Evolutionary conservation across 2,329 filamentous ascomycete genomes (phyloP).

Genomic region (Magnaporthales sp.): DNA sequence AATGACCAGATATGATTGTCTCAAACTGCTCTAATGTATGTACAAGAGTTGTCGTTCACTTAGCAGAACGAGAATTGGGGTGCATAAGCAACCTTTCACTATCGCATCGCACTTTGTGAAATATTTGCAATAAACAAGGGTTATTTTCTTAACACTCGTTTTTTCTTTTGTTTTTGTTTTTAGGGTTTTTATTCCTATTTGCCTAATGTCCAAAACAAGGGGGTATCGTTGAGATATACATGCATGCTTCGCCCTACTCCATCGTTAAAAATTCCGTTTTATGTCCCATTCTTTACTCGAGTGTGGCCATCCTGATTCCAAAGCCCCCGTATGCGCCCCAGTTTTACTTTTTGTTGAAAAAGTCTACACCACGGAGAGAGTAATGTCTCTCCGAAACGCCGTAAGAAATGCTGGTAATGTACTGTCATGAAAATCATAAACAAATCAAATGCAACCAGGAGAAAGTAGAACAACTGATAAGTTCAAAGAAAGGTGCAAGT

Average conservation of each 20-base stretch:
- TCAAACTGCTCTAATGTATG: neutral
- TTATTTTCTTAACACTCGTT: neutral
- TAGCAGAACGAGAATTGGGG: neutral
- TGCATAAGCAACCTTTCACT: neutral
- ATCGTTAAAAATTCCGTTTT: neutral
- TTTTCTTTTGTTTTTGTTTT: neutral
- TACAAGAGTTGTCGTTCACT: neutral
- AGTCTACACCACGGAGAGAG: neutral
- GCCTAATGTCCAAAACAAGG: neutral
- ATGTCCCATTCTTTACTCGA: neutral
- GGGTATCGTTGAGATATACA: slow-evolving; percentile 7
- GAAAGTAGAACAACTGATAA: neutral
- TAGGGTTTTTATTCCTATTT: neutral
- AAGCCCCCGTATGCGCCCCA: neutral
- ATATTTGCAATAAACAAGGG: neutral
- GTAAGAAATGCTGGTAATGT: neutral
- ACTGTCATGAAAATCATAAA: neutral
- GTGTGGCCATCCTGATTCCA: neutral
- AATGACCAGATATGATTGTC: neutral
- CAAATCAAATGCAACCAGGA: neutral
- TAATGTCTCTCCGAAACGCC: neutral
- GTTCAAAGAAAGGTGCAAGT: neutral
- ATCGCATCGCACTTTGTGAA: neutral
- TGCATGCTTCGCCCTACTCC: slow-evolving; percentile 4
- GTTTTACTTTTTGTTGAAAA: slow-evolving; percentile 1